Conservation (phyloP, 371 early-diverging fungal species). For the Mortierella sp. region DNA sequence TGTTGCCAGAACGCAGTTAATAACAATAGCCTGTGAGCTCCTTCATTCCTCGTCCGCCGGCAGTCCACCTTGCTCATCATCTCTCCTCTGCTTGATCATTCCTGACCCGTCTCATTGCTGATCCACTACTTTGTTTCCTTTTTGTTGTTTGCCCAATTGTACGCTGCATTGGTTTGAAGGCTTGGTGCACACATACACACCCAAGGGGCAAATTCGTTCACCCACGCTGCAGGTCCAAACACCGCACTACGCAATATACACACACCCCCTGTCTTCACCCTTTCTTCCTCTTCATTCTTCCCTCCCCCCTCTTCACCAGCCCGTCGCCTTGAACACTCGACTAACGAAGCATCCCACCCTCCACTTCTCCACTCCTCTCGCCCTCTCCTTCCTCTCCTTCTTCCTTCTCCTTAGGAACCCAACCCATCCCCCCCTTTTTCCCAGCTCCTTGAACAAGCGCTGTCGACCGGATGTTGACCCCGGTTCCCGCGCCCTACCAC, state of each 20-base stretch:
- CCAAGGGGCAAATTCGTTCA: no score
- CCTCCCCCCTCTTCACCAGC: no score
- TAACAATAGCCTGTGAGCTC: no score
- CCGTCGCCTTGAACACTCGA: no score
- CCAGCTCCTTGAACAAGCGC: neutral
- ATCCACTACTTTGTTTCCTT: neutral
- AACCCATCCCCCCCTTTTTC: neutral
- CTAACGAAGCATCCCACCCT: neutral
- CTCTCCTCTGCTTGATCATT: neutral
- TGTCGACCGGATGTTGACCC: constrained; percentile 13
- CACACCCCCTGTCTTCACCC: no score
- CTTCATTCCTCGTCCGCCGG: neutral
- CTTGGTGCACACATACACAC: no score
- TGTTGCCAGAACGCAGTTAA: no score
- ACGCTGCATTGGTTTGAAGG: no score
- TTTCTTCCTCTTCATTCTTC: no score
- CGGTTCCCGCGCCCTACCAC: constrained; percentile 7
- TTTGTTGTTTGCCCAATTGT: no score
- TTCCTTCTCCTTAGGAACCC: neutral
- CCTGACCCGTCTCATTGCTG: neutral
- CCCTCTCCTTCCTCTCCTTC: neutral
- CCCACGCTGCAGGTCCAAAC: no score
- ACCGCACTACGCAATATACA: no score
- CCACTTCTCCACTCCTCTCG: neutral
- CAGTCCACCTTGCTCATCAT: constrained; percentile 5